These are phyloP conservation scores for Sechiopsis laciniata DNA, from an alignment of 306 rosid genomes.

Conservation along the genomic window DNA sequence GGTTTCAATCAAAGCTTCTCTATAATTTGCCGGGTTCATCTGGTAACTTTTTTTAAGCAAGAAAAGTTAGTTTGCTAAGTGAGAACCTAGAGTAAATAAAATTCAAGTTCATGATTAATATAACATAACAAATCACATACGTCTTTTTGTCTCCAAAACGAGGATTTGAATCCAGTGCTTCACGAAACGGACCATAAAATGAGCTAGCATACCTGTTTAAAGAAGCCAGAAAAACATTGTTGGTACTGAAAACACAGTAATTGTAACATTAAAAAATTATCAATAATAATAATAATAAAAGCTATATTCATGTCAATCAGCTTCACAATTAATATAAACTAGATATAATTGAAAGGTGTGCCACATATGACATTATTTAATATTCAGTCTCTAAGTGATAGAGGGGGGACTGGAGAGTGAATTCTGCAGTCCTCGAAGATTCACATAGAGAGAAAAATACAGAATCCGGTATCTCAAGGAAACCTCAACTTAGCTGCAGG, in stretches of 20 bases:
- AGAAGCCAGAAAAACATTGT: neutral
- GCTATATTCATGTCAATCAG: neutral
- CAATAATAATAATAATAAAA: neutral
- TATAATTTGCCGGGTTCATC: slow-evolving; percentile 91
- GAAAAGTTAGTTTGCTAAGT: slow-evolving; percentile 29
- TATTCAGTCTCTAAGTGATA: neutral
- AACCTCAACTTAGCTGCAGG: neutral
- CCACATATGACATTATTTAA: neutral
- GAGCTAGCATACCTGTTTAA: slow-evolving; percentile 82
- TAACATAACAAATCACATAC: slow-evolving; percentile 32
- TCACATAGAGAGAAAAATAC: neutral
- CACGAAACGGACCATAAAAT: slow-evolving; percentile 94
- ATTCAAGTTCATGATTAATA: neutral
- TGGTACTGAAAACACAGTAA: neutral
- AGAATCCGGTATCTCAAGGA: neutral
- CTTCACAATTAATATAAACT: neutral
- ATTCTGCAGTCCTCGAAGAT: neutral
- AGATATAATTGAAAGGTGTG: neutral
- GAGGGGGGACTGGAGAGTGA: neutral
- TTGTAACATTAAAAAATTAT: neutral
- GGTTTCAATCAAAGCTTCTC: slow-evolving; percentile 84
- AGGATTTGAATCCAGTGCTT: slow-evolving; percentile 91
- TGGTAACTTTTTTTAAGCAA: slow-evolving; percentile 63
- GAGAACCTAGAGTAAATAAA: slow-evolving; percentile 16
- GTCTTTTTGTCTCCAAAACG: slow-evolving; percentile 94